A percentile compares a stretch with the other conserved stretches of the same genome.
Conservation (phyloP, 2,329 filamentous ascomycete genomes). For the Colletotrichum phormii region DNA sequence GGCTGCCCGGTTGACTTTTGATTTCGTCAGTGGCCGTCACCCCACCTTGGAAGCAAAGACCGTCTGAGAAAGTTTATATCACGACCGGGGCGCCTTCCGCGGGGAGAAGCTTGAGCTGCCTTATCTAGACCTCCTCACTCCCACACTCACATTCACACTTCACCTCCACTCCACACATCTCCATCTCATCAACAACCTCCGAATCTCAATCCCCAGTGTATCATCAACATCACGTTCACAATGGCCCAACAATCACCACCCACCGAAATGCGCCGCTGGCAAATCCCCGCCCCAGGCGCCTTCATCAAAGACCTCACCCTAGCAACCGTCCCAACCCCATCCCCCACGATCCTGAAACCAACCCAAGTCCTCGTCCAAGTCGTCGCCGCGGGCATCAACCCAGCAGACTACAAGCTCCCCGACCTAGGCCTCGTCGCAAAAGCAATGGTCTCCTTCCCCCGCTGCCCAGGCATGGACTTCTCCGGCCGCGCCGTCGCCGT, state of each 20-base stretch:
- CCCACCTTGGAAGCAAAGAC: constrained; percentile 9
- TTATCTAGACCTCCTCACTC: constrained; percentile 1
- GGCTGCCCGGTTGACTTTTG: background rate
- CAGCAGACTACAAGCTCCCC: constrained; percentile 62
- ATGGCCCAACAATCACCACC: constrained; percentile 12
- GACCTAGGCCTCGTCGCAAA: constrained; percentile 53
- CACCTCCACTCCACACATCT: background rate
- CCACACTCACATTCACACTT: background rate
- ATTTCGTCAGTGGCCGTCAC: constrained; percentile 4
- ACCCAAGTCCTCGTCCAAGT: constrained; percentile 57
- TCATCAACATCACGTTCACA: no score
- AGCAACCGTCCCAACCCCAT: constrained; percentile 40
- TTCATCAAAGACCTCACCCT: constrained; percentile 48
- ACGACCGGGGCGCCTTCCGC: background rate
- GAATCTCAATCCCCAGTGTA: background rate
- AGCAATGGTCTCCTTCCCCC: constrained; percentile 50
- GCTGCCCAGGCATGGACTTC: constrained; percentile 62
- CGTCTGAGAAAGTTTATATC: constrained; percentile 15
- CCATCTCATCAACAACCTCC: background rate
- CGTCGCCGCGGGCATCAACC: constrained; percentile 57
- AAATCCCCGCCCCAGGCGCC: constrained; percentile 39
- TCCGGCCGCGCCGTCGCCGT: constrained; percentile 58
- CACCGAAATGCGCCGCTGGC: constrained; percentile 38
- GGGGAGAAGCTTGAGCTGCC: background rate
- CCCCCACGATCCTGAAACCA: constrained; percentile 41